Evolutionary conservation across 805 yeast genomes (phyloP), one percentile per base, ranked within the genome.

Genomic region (Yueomyces sinensis): DNA sequence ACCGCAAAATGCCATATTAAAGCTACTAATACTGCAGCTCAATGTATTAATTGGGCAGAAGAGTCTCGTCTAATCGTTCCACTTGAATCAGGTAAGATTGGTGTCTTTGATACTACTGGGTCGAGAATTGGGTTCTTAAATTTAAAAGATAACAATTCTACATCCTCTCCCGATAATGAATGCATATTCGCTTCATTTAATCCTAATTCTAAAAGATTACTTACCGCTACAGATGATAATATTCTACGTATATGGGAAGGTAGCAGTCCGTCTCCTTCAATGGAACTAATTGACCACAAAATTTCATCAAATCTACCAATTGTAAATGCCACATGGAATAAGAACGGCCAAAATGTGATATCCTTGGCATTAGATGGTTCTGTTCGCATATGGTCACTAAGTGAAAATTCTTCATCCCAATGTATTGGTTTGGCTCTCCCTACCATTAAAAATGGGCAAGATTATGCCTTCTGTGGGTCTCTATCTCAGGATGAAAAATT

Each of bases 151-250:
- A 11, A 20, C 24, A 7, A 7, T 7, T 7, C 7, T 7, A 20
- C 7, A 7, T 11, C 24, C 7, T 20, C 24, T 7, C 1, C 38
- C 43, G 1, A 44, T 63, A 4, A 46, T 62, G 2, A 38, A 47
- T 5, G 62, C 69, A 0, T 49, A 76, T 23, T 76, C 82, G 0
- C 66, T 69, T 56, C 82, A 84, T 1, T 25, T 25, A 74, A 77
- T 45, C 40, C 49, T 4, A 52, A 54, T 3, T 60, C 66, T 13
- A 72, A 72, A 43, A 53, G 78, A 22, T 59, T 87, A 29, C 74
- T 84, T 3, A 74, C 87, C 2, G 76, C 82, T 7, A 75, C 93
- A 1, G 94, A 82, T 49, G 95, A 87, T 51, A 68, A 71, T 37
- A 62, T 70, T 0, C 65, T 86, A 7, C 70, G 82, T 44, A 62